Evolutionary conservation across 1,284 basidiomycete species (phyloP), one percentile per base, ranked within the genome.

Genomic region (Rhodotorula sp.): DNA sequence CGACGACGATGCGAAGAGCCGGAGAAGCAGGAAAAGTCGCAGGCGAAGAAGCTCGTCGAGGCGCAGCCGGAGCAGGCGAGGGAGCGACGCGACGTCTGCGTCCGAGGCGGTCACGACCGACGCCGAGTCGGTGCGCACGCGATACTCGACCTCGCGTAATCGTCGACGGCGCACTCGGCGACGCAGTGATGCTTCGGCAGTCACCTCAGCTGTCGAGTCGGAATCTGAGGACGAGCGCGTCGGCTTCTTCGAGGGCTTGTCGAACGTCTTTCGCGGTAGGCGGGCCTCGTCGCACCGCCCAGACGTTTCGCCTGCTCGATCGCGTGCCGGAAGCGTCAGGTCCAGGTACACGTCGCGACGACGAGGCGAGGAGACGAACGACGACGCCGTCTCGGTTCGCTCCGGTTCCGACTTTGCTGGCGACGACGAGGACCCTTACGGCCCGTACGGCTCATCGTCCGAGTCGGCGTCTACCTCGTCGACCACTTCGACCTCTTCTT

Each of bases 381-480:
- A 56, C 24, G 54, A 56, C 24, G 54, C 54, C 34, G 69, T 71
- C n/a, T 65, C 65, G 30, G 8, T 63, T 3, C 18, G 58, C 20
- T 71, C 72, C 15, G 72, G 69, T 47, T 63, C 53, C 20, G 72
- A 71, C 37, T 28, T 54, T 20, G 67, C 48, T 9, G 56, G 64
- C 46, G 70, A 73, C 56, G 76, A 76, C 58, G 74, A 75, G 15
- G 76, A 77, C 54, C 75, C 73, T 8, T 77, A 77, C 59, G 77
- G 76, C 5, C 73, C 76, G 3, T 77, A 77, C 44, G 76, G 76
- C 11, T 69, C 68, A 9, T 72, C 65, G 24, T 31, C 34, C 13
- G 71, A 71, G 44, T 65, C 72, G 11, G 46, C 37, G 20, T 73
- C 74, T 22, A 70, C 72, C 30, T 70, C 74, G 28, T 64, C 71